Evolutionary conservation across 2,329 filamentous ascomycete species (phyloP), one percentile per base, ranked within the genome.

Genomic region (Dendrostoma leiphaemia): DNA sequence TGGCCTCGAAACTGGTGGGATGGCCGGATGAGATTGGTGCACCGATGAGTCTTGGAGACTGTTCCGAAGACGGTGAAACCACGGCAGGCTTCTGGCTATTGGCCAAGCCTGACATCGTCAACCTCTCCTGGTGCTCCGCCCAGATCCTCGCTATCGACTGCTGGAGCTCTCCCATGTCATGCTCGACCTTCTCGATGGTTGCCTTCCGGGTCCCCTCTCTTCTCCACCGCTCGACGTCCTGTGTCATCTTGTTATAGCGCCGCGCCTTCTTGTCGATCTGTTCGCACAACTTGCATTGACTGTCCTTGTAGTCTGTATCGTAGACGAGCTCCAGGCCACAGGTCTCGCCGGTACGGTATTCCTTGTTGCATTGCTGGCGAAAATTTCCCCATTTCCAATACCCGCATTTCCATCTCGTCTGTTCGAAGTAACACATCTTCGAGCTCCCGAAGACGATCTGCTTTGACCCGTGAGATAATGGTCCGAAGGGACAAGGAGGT

Each of bases 311-410:
- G 60, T 83, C 78, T 23, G 90, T 92, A 63, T 84, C 77, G 76
- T 89, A 91, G 67, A 96, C 86, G 60, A 96, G 83, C 75, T 91
- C 96, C 75, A 96, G 87, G 59, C 93, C 93, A 74, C 93, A 97
- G 34, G 93, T 97, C 79, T 97, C 93, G 65, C 93, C 93, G 62
- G 90, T 96, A 61, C 93, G 89, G 76, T 96, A 95, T 71, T 97
- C 93, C 73, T 91, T 91, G 72, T 89, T 87, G 81, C 93, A 97
- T 70, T 96, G 92, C 72, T 92, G 84, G 61, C 89, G 86, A 77
- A 97, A 97, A 75, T 88, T 88, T 62, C 90, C 89, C 92, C 92
- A 97, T 73, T 91, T 91, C 87, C 89, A 96, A 80, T 91, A 93
- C 67, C 89, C 89, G 75, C 93, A 97, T 54, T 73, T 73, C 82